A percentile compares a stretch with the other conserved stretches of the same genome.
phyloP scores from a whole-genome alignment of 2,329 filamentous ascomycete species.

The Botrytis cinerea region DNA sequence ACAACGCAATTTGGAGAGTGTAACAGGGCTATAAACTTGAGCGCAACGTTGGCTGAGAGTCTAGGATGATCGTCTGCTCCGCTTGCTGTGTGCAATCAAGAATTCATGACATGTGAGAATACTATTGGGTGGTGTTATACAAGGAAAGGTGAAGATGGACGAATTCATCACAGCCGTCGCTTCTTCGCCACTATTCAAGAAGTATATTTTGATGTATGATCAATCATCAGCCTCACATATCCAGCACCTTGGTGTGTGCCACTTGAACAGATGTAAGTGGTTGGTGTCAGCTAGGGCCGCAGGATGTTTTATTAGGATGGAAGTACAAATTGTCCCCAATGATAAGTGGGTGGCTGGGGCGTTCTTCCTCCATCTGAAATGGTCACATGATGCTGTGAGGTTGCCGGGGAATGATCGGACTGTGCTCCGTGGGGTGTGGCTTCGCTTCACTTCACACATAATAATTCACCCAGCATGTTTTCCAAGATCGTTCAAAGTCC shows the following conservation, averaged over 20 bases:
- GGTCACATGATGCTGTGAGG: background rate
- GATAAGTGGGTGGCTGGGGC: conserved; percentile 5
- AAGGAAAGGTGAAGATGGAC: background rate
- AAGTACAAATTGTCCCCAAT: background rate
- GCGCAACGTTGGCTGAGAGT: conserved; percentile 13
- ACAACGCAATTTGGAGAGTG: background rate
- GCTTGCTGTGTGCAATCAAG: background rate
- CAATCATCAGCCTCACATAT: conserved; percentile 22
- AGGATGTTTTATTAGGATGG: background rate
- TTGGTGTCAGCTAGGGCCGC: background rate
- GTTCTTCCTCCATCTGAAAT: background rate
- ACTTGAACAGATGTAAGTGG: background rate
- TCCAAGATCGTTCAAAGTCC: background rate
- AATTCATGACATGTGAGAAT: conserved; percentile 5
- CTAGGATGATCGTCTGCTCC: background rate
- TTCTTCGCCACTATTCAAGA: background rate
- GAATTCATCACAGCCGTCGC: background rate
- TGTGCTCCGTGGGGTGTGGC: background rate
- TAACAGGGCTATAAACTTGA: conserved; percentile 8
- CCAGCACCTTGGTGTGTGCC: background rate
- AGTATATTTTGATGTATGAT: background rate
- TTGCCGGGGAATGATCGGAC: background rate
- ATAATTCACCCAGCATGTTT: background rate
- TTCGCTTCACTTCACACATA: background rate
- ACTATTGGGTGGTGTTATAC: background rate